phyloP scores from a whole-genome alignment of 257 asterid genomes.

The Eucommia ulmoides region DNA sequence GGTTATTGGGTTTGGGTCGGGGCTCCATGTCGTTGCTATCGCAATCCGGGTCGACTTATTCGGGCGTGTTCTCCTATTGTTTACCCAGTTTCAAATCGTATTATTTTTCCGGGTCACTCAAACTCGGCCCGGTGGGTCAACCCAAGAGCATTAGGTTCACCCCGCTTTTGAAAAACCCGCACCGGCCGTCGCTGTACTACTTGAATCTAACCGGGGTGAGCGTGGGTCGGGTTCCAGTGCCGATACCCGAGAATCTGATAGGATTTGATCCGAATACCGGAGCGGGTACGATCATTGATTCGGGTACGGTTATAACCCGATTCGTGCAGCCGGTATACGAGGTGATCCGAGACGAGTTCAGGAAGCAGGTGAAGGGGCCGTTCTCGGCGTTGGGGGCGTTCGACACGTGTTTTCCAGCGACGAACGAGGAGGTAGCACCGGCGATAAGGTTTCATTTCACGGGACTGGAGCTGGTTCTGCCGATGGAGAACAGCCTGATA shows the following conservation, averaged over 20 bases:
- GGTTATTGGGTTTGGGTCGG: slow-evolving; percentile 74
- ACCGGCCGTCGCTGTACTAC: slow-evolving; percentile 64
- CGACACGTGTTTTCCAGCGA: slow-evolving; percentile 49
- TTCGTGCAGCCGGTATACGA: slow-evolving; percentile 42
- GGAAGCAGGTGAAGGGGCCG: slow-evolving; percentile 39
- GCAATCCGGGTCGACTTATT: slow-evolving; percentile 51
- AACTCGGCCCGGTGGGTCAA: slow-evolving; percentile 70
- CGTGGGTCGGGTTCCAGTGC: slow-evolving; percentile 54
- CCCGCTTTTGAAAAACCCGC: slow-evolving; percentile 75
- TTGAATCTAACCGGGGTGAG: slow-evolving; percentile 75
- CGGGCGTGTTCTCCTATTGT: slow-evolving; percentile 75
- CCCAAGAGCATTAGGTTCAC: slow-evolving; percentile 64
- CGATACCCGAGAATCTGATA: slow-evolving; percentile 49
- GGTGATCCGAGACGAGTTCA: slow-evolving; percentile 48
- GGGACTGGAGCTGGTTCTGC: slow-evolving; percentile 42
- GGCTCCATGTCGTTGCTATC: slow-evolving; percentile 71
- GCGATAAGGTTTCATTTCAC: slow-evolving; percentile 36
- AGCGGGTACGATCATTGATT: slow-evolving; percentile 69
- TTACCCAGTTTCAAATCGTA: slow-evolving; percentile 73
- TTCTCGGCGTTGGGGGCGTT: slow-evolving; percentile 50
- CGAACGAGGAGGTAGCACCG: slow-evolving; percentile 29
- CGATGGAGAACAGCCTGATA: slow-evolving; percentile 49
- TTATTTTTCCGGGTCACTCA: slow-evolving; percentile 86
- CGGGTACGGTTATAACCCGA: slow-evolving; percentile 48
- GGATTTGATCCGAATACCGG: slow-evolving; percentile 58